Percentiles rank a stretch among this genome's conserved stretches.
phyloP scores from a whole-genome alignment of 306 rosid genomes.

The Castanopsis chinensis region DNA sequence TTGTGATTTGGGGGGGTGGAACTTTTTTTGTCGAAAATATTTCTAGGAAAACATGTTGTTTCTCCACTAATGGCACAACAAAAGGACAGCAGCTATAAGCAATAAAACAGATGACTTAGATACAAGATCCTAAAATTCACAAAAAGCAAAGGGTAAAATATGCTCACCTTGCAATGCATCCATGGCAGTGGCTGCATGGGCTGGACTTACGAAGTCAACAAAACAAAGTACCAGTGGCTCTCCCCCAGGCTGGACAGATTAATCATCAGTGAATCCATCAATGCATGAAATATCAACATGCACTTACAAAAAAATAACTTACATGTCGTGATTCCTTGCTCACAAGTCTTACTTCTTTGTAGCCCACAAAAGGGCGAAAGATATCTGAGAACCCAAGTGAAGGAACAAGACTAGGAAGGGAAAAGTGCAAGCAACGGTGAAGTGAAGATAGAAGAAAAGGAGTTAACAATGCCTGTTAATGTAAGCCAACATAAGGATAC shows the following conservation, averaged over 20 bases:
- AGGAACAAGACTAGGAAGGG: slow-evolving; percentile 34
- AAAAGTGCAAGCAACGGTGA: slow-evolving; percentile 9
- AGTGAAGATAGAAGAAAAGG: not conserved
- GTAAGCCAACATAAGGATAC: slow-evolving; percentile 61
- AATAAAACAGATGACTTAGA: slow-evolving; percentile 5
- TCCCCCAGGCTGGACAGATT: slow-evolving; percentile 84
- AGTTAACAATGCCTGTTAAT: not conserved
- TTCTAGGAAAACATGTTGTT: not conserved
- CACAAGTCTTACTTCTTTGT: slow-evolving; percentile 98
- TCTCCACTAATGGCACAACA: slow-evolving; percentile 8
- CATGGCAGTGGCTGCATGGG: slow-evolving; percentile 98
- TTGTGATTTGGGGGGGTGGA: no score
- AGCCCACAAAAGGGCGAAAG: slow-evolving; percentile 97
- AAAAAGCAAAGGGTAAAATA: slow-evolving; percentile 22
- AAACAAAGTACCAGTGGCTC: slow-evolving; percentile 92
- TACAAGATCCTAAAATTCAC: slow-evolving; percentile 13
- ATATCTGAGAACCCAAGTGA: slow-evolving; percentile 62
- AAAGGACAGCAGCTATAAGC: slow-evolving; percentile 14
- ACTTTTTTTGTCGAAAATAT: not conserved
- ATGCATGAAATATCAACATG: slow-evolving; percentile 12
- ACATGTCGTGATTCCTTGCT: slow-evolving; percentile 97
- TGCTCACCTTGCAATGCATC: slow-evolving; percentile 92
- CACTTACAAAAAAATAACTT: slow-evolving; percentile 35
- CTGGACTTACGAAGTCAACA: slow-evolving; percentile 93
- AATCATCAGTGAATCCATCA: slow-evolving; percentile 30